Evolutionary conservation across 352 stramenopile genomes (phyloP), one percentile per base, ranked within the genome.

Genomic region (Salisapilia sapeloensis): DNA sequence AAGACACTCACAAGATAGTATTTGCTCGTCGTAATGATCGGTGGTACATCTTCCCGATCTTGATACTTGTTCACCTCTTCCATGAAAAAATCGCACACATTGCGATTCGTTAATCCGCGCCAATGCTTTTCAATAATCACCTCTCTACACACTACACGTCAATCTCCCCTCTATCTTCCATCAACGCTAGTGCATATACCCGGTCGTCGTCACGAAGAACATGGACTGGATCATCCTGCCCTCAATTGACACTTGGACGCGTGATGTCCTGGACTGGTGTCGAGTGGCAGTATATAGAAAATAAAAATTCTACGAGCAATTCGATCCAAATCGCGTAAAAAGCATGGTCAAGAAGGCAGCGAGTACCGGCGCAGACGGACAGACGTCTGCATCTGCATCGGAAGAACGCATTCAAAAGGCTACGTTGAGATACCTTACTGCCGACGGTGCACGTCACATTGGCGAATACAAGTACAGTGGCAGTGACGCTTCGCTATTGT

Each of bases 81-180:
- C 91, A 96, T 97, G 65, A 98, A 99, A 49, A 94, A 94, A 40
- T 98, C 92, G 57, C 93, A 97, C 33, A 98, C 78, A 40, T 83
- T 93, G 38, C 94, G 83, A 38, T 66, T 91, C 19, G 90, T 97
- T 31, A 95, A 69, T 3, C 82, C 90, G 17, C 93, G 86, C 80
- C 95, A 98, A 56, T 99, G 94, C 49, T 97, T 96, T 61, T 99
- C 94, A 49, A 99, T 97, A 42, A 98, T 81, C 30, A 97, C 81
- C 65, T 98, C 92, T 44, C 77, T 91, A 44, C 11, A 39, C 26
- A 29, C 18, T 10, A 33, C 11, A 20, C 24, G 44, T 48, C 22
- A 64, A 21, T 29, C 16, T 17, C 20, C 10, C 31, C 7, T 21
- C n/a, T 17, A 10, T 28, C 11, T 18, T 8, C 7, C 27, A 16